A percentile compares a stretch with the other conserved stretches of the same genome.
Evolutionary conservation across 257 asterid species (phyloP).

Genomic region (Avicennia marina): DNA sequence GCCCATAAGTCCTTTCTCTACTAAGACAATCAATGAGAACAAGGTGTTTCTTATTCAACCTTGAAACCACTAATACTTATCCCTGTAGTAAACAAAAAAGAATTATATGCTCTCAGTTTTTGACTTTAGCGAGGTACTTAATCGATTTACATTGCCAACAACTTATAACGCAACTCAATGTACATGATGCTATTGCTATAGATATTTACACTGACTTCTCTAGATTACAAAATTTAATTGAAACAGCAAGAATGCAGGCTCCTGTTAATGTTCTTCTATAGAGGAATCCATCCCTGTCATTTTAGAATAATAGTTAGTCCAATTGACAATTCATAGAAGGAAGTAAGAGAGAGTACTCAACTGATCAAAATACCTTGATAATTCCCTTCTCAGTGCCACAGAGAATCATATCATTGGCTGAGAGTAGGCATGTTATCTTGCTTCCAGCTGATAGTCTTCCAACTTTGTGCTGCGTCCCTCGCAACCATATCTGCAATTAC

Average conservation of each 20-base stretch:
- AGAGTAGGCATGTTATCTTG: conserved; percentile 78
- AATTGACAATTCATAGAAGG: background rate
- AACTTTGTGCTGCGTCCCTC: conserved; percentile 85
- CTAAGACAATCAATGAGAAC: background rate
- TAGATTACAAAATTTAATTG: background rate
- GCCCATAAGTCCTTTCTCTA: too few species aligned
- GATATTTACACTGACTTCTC: conserved; percentile 21
- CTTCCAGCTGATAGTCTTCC: conserved; percentile 93
- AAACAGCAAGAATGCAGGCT: conserved; percentile 12
- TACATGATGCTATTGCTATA: conserved; percentile 11
- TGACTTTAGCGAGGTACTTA: conserved; percentile 3
- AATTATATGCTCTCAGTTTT: background rate
- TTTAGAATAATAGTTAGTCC: conserved; percentile 12
- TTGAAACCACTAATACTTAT: background rate
- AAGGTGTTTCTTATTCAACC: background rate
- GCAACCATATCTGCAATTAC: conserved; percentile 61
- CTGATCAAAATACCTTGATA: conserved; percentile 52
- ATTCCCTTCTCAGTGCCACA: conserved; percentile 89
- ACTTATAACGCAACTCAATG: conserved; percentile 11
- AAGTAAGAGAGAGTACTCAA: background rate
- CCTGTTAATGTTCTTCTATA: conserved; percentile 35
- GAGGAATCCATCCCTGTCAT: conserved; percentile 92
- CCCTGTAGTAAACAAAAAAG: background rate
- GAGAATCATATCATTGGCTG: conserved; percentile 87
- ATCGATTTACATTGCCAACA: conserved; percentile 23